phyloP scores from a whole-genome alignment of 228 moss, liverwort and hornwort genomes.

The Sphagnum fallax region DNA sequence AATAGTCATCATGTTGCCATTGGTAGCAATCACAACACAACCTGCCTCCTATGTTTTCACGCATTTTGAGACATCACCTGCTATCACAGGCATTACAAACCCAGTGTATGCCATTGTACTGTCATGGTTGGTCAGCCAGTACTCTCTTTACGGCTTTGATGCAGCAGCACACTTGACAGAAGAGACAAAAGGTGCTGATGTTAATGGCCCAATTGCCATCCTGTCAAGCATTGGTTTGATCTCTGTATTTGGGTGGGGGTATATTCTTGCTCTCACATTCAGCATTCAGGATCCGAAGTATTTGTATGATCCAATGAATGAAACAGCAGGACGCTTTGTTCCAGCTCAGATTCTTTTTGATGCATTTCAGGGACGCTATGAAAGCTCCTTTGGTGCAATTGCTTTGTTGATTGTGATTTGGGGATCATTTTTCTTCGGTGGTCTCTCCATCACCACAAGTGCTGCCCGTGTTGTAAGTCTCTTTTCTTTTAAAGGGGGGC shows the following conservation, averaged over 20 bases:
- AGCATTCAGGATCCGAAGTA: conserved; percentile 89
- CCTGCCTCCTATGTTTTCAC: conserved; percentile 79
- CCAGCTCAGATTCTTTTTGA: conserved; percentile 96
- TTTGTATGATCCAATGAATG: conserved; percentile 59
- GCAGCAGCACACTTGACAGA: conserved; percentile 96
- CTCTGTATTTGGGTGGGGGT: conserved; percentile 77
- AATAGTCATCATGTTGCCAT: conserved; percentile 78
- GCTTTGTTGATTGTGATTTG: conserved; percentile 71
- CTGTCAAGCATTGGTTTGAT: conserved; percentile 91
- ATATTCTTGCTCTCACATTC: conserved; percentile 76
- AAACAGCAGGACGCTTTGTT: conserved; percentile 78
- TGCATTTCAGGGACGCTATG: conserved; percentile 86
- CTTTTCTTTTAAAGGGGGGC: not conserved
- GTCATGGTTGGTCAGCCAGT: conserved; percentile 93
- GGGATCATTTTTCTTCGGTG: conserved; percentile 91
- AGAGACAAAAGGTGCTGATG: conserved; percentile 82
- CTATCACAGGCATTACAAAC: conserved; percentile 56
- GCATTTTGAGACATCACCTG: conserved; percentile 50
- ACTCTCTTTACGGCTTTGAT: conserved; percentile 89
- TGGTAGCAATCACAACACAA: conserved; percentile 75
- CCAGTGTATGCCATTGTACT: conserved; percentile 66
- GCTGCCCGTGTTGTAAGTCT: conserved; percentile 91
- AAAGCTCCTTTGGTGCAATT: conserved; percentile 69
- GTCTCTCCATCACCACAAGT: conserved; percentile 90
- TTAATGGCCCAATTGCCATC: conserved; percentile 94